Conservation (phyloP, 176 grass and related monocot genomes). For the Zizania latifolia region DNA sequence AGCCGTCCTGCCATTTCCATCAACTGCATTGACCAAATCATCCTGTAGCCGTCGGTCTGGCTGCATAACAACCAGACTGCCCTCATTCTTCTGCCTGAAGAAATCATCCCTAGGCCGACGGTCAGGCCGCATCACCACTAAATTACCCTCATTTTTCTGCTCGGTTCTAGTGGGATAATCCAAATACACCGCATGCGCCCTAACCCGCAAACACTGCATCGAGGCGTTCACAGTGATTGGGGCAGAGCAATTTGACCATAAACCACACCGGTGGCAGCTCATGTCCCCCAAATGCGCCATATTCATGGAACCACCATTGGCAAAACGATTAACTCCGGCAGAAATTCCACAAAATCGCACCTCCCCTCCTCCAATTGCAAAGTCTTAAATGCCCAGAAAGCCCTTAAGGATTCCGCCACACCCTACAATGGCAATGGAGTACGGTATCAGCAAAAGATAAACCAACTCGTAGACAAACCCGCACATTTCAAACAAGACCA, state of each 20-base stretch:
- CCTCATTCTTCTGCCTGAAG: conserved; percentile 9
- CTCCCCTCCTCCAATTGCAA: background rate
- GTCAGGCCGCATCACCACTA: conserved; percentile 8
- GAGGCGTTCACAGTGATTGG: background rate
- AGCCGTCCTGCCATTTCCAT: background rate
- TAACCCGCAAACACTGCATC: background rate
- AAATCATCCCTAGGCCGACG: background rate
- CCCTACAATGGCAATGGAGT: too few relatives aligned
- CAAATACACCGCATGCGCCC: conserved; percentile 6
- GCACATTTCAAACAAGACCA: too few relatives aligned
- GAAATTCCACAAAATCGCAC: background rate
- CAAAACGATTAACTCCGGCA: background rate
- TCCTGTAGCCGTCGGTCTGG: background rate
- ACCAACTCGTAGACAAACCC: too few relatives aligned
- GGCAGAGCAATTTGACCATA: conserved; percentile 12
- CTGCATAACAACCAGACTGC: background rate
- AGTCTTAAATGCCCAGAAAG: background rate
- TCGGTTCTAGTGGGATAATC: conserved; percentile 27
- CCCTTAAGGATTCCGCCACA: background rate
- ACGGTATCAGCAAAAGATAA: background rate
- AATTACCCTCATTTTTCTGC: conserved; percentile 31
- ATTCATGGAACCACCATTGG: conserved; percentile 13
- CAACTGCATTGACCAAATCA: background rate
- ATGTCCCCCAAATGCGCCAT: conserved; percentile 22
- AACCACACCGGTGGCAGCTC: conserved; percentile 13